These are phyloP conservation scores for Lactarius evosmus DNA, from an alignment of 768 basidiomycete species.

Conservation along the genomic window DNA sequence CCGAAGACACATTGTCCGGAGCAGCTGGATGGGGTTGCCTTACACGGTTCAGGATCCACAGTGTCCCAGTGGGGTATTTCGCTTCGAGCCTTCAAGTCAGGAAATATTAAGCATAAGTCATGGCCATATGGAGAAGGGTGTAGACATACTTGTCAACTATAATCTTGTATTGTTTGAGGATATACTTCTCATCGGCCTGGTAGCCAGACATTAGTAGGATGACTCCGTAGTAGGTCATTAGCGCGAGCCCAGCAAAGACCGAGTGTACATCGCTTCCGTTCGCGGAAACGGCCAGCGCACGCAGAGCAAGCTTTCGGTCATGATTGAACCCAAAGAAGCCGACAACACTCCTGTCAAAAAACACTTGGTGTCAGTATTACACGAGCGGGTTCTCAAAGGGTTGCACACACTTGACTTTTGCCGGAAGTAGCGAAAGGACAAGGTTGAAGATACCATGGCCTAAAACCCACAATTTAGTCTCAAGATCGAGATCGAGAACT, in stretches of 20 bases:
- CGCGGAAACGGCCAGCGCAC: constrained; percentile 66
- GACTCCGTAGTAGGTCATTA: constrained; percentile 79
- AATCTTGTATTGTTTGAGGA: constrained; percentile 57
- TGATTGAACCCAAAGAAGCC: constrained; percentile 76
- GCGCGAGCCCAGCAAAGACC: constrained; percentile 70
- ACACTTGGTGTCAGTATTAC: not conserved
- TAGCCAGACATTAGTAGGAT: constrained; percentile 70
- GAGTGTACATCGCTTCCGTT: constrained; percentile 66
- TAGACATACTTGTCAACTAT: constrained; percentile 58
- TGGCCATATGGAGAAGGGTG: not conserved
- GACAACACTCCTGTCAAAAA: constrained; percentile 56
- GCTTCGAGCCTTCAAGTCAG: constrained; percentile 43
- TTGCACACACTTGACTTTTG: constrained; percentile 55
- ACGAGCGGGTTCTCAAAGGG: not conserved
- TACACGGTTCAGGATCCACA: constrained; percentile 75
- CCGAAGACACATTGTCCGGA: not conserved
- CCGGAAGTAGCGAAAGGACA: constrained; percentile 72
- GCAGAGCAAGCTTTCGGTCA: constrained; percentile 64
- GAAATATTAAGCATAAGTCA: not conserved
- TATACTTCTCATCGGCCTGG: constrained; percentile 67
- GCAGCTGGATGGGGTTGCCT: constrained; percentile 12
- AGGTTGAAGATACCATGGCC: constrained; percentile 63
- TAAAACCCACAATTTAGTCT: constrained; percentile 10
- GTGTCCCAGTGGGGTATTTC: constrained; percentile 60
- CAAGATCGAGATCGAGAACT: not conserved